Evolutionary conservation across 495 filamentous ascomycete species (phyloP).

Genomic region (Lichenothelia convexa): DNA sequence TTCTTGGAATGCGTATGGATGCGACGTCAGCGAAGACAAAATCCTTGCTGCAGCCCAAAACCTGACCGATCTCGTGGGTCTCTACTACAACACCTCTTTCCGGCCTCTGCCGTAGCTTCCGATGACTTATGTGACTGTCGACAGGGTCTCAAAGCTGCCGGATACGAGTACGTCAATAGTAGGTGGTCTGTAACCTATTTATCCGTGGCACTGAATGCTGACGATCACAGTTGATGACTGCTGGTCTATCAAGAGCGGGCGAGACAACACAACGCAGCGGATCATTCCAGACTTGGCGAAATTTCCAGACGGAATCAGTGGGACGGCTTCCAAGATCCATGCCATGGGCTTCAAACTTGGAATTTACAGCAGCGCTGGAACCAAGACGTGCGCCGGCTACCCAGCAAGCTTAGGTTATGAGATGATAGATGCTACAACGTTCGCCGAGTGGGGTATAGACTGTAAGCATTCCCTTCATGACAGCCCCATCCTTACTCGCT

Average conservation of each 20-base stretch:
- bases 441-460: slow-evolving; percentile 47
- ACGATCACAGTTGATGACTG: no score
- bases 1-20: slow-evolving; percentile 25
- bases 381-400: slow-evolving; percentile 43
- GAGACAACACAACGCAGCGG: no score
- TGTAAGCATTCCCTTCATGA: no score
- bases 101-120: no score
- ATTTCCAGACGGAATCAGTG: slow-evolving; percentile 17
- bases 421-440: slow-evolving; percentile 38
- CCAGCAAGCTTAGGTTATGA: slow-evolving; percentile 45
- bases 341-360: slow-evolving; percentile 19
- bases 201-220: no score
- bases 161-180: slow-evolving; percentile 20
- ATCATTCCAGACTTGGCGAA: slow-evolving; percentile 5
- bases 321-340: slow-evolving; percentile 15
- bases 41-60: slow-evolving; percentile 16
- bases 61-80: no score
- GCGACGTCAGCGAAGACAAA: slow-evolving; percentile 14
- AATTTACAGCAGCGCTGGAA: slow-evolving; percentile 31
- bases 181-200: no score
- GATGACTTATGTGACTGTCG: no score
- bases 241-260: no score
- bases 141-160: slow-evolving; percentile 17
- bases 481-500: no score
- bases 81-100: no score